phyloP scores from a whole-genome alignment of 2,329 filamentous ascomycete genomes.

The Epichloe uncinata region DNA sequence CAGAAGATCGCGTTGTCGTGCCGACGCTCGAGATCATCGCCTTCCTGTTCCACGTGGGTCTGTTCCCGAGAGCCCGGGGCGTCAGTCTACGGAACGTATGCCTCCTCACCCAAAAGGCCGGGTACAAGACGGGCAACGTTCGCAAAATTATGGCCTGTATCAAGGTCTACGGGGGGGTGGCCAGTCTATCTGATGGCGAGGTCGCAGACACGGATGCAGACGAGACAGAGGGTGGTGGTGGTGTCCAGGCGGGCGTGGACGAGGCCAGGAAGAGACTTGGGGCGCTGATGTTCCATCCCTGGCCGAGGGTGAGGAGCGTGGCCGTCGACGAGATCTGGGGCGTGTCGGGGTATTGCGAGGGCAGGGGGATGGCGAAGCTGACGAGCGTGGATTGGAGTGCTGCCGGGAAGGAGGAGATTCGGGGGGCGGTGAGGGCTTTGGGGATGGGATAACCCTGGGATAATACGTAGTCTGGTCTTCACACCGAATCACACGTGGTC shows the following conservation, averaged over 20 bases:
- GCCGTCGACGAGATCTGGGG: constrained; percentile 50
- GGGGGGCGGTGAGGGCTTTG: constrained; percentile 28
- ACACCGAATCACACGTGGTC: no score
- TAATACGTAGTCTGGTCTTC: constrained; percentile 3
- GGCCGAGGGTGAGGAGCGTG: constrained; percentile 54
- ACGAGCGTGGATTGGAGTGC: constrained; percentile 44
- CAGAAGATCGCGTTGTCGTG: constrained; percentile 57
- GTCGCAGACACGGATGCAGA: constrained; percentile 2
- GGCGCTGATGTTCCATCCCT: constrained; percentile 67
- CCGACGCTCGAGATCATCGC: constrained; percentile 65
- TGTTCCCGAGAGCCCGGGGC: constrained; percentile 27
- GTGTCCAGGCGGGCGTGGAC: constrained; percentile 23
- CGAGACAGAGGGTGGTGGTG: not conserved
- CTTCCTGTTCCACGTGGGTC: constrained; percentile 57
- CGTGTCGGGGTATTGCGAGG: constrained; percentile 20
- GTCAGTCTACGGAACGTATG: constrained; percentile 47
- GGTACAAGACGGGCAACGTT: constrained; percentile 73
- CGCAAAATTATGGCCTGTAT: constrained; percentile 70
- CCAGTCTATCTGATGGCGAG: constrained; percentile 28
- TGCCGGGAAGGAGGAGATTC: constrained; percentile 34
- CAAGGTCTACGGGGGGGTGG: constrained; percentile 63
- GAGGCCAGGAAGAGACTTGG: constrained; percentile 55
- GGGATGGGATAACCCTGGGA: constrained; percentile 18
- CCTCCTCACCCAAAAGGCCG: constrained; percentile 58
- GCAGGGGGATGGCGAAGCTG: constrained; percentile 20